phyloP scores from a whole-genome alignment of 768 basidiomycete species.

The Russula emetica region DNA sequence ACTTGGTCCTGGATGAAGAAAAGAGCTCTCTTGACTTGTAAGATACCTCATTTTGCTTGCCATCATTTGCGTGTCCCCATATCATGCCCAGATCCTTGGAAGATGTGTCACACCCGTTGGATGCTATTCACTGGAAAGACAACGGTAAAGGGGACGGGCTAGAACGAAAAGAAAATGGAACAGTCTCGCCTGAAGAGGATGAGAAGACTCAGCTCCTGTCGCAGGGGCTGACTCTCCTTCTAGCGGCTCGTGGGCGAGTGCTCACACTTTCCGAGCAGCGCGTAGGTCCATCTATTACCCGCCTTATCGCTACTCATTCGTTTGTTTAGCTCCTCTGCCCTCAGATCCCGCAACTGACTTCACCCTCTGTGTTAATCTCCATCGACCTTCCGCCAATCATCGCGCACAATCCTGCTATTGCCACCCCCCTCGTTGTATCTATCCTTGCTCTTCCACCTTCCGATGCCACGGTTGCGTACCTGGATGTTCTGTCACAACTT shows the following conservation, averaged over 20 bases:
- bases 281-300: constrained; percentile 38
- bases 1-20: constrained; percentile 65
- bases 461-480: constrained; percentile 44
- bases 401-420: constrained; percentile 63
- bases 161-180: constrained; percentile 12
- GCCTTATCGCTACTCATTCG: neutral
- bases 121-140: neutral
- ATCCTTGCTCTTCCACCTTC: constrained; percentile 44
- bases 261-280: constrained; percentile 74
- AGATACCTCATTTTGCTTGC: neutral
- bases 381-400: constrained; percentile 64
- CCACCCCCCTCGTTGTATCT: constrained; percentile 60
- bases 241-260: constrained; percentile 66
- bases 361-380: constrained; percentile 55
- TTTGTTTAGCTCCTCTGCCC: constrained; percentile 49
- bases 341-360: constrained; percentile 41
- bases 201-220: constrained; percentile 53
- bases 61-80: neutral
- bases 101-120: neutral
- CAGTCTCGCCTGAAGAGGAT: constrained; percentile 49
- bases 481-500: constrained; percentile 59
- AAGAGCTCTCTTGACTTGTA: constrained; percentile 15
- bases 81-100: neutral
- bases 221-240: constrained; percentile 62
- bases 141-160: neutral